Conservation (phyloP, 208 protist genomes). For the Porcisia hertigi region DNA sequence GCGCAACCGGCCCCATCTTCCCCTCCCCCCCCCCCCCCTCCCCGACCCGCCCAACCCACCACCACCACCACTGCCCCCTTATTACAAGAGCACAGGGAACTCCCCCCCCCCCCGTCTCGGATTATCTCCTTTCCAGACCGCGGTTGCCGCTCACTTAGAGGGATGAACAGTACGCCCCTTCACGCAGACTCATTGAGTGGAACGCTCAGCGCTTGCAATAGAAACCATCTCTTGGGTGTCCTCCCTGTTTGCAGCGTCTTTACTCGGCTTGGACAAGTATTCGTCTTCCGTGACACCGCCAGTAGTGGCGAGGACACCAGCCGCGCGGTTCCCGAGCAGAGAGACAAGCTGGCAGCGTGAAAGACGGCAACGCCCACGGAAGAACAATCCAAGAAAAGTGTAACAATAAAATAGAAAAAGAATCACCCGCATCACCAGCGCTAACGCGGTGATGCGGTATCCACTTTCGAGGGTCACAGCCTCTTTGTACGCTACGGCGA, state of each 20-base stretch:
- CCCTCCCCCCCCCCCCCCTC: background rate
- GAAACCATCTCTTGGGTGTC: background rate
- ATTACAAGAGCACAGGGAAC: background rate
- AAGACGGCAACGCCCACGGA: background rate
- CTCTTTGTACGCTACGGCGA: background rate
- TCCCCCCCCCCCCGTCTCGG: background rate
- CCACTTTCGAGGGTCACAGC: background rate
- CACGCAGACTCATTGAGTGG: background rate
- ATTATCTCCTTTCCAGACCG: background rate
- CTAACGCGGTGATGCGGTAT: background rate
- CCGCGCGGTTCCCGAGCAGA: background rate
- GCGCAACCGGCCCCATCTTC: no score
- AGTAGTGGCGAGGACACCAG: background rate
- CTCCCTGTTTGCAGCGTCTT: background rate
- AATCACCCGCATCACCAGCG: background rate
- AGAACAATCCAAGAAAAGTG: background rate
- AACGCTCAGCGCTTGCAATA: background rate
- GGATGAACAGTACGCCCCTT: background rate
- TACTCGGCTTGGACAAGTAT: background rate
- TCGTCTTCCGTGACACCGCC: background rate
- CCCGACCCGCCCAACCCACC: background rate
- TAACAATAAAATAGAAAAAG: background rate
- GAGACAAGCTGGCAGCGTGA: slow-evolving; percentile 7
- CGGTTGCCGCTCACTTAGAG: background rate
- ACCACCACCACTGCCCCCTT: no score